Base-by-base conservation (phyloP, 192 early-diverging fungal species). In the Coemansia guatemalensis region DNA sequence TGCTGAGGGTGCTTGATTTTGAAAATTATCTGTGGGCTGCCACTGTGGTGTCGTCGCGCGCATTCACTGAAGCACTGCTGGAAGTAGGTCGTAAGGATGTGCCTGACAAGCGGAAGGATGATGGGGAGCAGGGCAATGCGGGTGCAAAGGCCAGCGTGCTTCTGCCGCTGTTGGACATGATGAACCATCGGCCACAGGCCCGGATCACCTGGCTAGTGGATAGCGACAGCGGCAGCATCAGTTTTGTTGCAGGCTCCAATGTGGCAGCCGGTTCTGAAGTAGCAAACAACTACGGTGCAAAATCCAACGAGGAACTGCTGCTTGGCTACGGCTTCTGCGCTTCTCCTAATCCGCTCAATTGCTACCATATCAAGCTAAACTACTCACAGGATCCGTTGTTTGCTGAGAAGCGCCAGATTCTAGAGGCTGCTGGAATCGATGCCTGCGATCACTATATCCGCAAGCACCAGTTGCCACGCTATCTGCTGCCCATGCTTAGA, bases 251-350 rank as follows among this genome's bases (percentile, higher is more conserved):
- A 8, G 63, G 74, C 1, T 50, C 70, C 14, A 39, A 27, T 27
- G 35, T 81, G 8, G 30, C 41, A n/a, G 47, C 60, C 1, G 87
- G 85, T 5, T 55, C 81, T 25, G 77, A 90, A 56, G 58, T 88
- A 50, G 81, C 75, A 50, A 88, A 89, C 71, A 89, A 88, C 54
- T 90, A 90, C 68, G 89, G 89, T 9, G 80, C 87, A 32, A 90
- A 90, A 75, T 85, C 86, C 5, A 90, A 90, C 62, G 88, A 90
- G 82, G 89, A 89, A 71, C 73, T 85, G 77, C 79, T 90, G 54
- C 29, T 86, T 26, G 87, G 88, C 2, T 90, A 89, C 60, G 89
- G 88, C 11, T 90, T 90, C 63, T 89, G 88, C 59, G 70, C 86
- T 5, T 69, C 79, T 60, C 49, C 62, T 30, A 90, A 90, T 48